Conservation (phyloP, 2,329 filamentous ascomycete genomes). For the Diaporthe helianthi region DNA sequence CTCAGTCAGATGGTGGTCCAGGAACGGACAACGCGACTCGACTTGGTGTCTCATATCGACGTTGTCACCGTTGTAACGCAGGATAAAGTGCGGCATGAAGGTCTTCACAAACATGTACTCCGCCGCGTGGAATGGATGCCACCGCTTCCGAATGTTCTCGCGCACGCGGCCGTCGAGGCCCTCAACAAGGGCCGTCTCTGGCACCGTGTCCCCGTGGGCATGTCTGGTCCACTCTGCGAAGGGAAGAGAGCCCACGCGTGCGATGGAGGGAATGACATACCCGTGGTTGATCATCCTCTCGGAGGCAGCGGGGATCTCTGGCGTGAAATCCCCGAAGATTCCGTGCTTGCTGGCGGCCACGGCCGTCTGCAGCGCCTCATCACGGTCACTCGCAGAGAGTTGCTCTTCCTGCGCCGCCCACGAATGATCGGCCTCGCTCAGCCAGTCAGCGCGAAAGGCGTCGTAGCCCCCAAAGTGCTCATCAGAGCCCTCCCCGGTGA, state of each 20-base stretch:
- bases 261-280: not conserved
- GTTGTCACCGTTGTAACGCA: not conserved
- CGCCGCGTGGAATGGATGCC: not conserved
- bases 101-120: not conserved
- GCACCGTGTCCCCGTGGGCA: not conserved
- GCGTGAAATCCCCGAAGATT: not conserved
- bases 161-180: not conserved
- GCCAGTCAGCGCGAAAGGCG: not conserved
- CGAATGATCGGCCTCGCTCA: not conserved
- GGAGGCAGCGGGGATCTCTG: not conserved
- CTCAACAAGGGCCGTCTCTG: not conserved
- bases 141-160: not conserved
- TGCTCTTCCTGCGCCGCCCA: not conserved
- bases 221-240: not conserved
- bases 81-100: not conserved
- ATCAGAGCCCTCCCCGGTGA: not conserved
- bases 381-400: not conserved
- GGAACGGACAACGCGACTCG: not conserved
- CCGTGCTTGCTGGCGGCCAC: not conserved
- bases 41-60: not conserved
- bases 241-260: not conserved
- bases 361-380: not conserved
- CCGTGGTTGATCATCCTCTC: not conserved
- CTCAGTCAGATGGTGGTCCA: not conserved
- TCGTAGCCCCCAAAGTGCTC: not conserved